phyloP scores from a whole-genome alignment of 129 eudicot species.

The Oenanthe sinensis region DNA sequence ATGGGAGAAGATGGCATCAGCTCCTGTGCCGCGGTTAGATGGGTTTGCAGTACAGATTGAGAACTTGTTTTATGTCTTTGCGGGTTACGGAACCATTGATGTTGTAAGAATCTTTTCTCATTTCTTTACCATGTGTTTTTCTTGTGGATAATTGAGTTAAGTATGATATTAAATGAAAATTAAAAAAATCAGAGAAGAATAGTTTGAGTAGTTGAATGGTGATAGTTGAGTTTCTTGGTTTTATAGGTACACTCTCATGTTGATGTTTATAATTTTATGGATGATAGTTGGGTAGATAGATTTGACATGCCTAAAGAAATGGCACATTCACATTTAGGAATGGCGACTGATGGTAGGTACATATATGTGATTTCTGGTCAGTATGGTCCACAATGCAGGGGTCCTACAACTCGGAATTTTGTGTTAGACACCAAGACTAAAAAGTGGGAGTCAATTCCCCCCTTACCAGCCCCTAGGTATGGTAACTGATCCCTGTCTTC shows the following conservation, averaged over 20 bases:
- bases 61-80: slow-evolving; percentile 73
- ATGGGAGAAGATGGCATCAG: slow-evolving; percentile 79
- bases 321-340: slow-evolving; percentile 98
- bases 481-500: slow-evolving; percentile 1
- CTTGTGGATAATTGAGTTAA: not conserved
- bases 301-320: slow-evolving; percentile 97
- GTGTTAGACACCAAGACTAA: slow-evolving; percentile 81
- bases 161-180: not conserved
- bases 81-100: slow-evolving; percentile 95
- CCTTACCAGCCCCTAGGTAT: slow-evolving; percentile 87
- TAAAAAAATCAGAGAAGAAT: not conserved
- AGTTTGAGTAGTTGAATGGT: not conserved
- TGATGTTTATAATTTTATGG: slow-evolving; percentile 74
- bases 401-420: slow-evolving; percentile 75
- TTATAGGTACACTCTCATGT: slow-evolving; percentile 95
- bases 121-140: not conserved
- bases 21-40: slow-evolving; percentile 95
- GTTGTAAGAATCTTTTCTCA: slow-evolving; percentile 33
- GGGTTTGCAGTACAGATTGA: slow-evolving; percentile 91
- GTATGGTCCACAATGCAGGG: slow-evolving; percentile 95
- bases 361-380: slow-evolving; percentile 84
- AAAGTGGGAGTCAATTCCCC: slow-evolving; percentile 70
- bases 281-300: slow-evolving; percentile 74
- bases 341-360: slow-evolving; percentile 93
- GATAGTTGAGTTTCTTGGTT: not conserved